Percentiles rank a stretch among this genome's conserved stretches.
These are phyloP conservation scores for Nitzschia sp. DNA, from an alignment of 108 stramenopile genomes.

Conservation along the genomic window DNA sequence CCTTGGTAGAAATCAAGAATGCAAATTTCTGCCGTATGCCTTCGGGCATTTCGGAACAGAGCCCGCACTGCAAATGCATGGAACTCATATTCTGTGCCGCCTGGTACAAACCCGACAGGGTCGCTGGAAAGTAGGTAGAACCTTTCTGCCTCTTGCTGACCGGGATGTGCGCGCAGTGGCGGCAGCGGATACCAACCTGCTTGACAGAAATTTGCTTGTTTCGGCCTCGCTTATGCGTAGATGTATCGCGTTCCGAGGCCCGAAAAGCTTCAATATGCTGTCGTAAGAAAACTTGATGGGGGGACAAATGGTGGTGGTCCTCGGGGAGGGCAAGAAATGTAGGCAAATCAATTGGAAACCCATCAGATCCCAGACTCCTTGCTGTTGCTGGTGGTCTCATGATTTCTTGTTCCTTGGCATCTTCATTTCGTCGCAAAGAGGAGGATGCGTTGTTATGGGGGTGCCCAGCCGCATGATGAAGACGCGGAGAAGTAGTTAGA, in stretches of 20 bases:
- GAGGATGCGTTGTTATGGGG: no score
- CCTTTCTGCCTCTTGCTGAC: slow-evolving; percentile 59
- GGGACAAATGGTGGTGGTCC: slow-evolving; percentile 23
- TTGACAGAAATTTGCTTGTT: slow-evolving; percentile 51
- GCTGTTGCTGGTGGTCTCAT: background rate
- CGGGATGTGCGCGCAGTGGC: slow-evolving; percentile 68
- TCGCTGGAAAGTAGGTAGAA: slow-evolving; percentile 74
- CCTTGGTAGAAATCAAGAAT: slow-evolving; percentile 51
- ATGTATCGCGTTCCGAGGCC: slow-evolving; percentile 22
- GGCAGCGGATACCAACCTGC: slow-evolving; percentile 80
- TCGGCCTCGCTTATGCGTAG: slow-evolving; percentile 40
- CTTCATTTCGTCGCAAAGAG: no score
- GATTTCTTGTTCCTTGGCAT: no score
- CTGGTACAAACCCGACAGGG: slow-evolving; percentile 77
- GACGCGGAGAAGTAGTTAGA: no score
- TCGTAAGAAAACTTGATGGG: slow-evolving; percentile 36
- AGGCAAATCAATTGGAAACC: slow-evolving; percentile 25
- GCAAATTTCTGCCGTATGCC: slow-evolving; percentile 53
- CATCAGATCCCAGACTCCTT: slow-evolving; percentile 11
- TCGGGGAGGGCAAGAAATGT: slow-evolving; percentile 23
- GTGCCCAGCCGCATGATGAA: no score
- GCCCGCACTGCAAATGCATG: slow-evolving; percentile 65
- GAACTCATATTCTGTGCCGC: slow-evolving; percentile 86
- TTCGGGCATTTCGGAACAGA: slow-evolving; percentile 61
- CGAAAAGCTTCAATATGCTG: slow-evolving; percentile 40